Evolutionary conservation across 805 yeast genomes (phyloP), one percentile per base, ranked within the genome.

Genomic region (Myxozyma mucilagina): DNA sequence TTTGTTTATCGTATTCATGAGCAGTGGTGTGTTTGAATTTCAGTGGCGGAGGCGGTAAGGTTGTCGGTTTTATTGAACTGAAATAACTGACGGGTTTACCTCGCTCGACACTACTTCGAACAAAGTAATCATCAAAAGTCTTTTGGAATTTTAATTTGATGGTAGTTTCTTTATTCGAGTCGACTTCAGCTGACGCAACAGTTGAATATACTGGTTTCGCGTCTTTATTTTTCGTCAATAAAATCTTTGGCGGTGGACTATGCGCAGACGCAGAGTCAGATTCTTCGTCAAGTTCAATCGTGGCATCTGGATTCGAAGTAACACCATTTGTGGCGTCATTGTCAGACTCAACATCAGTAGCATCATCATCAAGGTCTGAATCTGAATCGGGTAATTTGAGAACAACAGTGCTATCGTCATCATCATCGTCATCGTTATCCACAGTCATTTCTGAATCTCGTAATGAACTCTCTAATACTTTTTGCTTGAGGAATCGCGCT

Each of bases 131-230:
- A 36, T 56, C 61, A 39, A 60, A 60, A 5, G 51, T 48, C 42
- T 52, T 56, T 18, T 60, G 61, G 49, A 60, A 60, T 39, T 60
- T 60, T 35, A 57, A 47, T 47, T 50, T 54, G 45, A 60, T 56
- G 36, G 48, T 57, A 8, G 58, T 48, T 14, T 57, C 64, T 3
- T 38, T 34, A 45, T 49, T 34, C 16, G 56, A 31, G 34, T 60
- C 64, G 38, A 47, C 36, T 4, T 32, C 38, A 29, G 54, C 51
- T 9, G 47, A 18, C 31, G 52, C 7, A 11, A 34, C 39, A 8
- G 7, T 29, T 14, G 11, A 24, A 38, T 20, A 32, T 4, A 13
- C 13, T 8, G 32, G 34, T n/a, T 24, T 32, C n/a, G 62, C 29
- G 18, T 38, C 29, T 3, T 44, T 47, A 7, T 13, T 36, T 31